Base-by-base conservation (phyloP, 1,284 basidiomycete genomes). In the Phellopilus nigrolimitatus region DNA sequence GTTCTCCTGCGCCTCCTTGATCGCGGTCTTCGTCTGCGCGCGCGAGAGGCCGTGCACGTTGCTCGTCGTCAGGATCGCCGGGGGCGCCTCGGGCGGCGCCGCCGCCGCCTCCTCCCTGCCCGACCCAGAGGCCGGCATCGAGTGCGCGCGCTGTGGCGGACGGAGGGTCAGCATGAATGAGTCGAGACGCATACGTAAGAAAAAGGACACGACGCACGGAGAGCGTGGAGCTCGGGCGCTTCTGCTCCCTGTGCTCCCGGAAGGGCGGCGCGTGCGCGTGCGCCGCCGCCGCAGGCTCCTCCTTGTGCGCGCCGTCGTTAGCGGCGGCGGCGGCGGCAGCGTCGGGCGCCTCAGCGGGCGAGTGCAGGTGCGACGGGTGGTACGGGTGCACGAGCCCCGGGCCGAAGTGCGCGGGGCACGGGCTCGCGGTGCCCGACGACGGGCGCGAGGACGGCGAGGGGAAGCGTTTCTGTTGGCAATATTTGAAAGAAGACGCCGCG, bases 391-490 rank as follows among this genome's bases (percentile, higher is more conserved):
- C 46, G 27, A 55, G 45, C 2, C 54, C 54, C 3, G 49, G 49
- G 2, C 61, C 64, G 48, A 63, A 61, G 3, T 66, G 63, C 44
- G 65, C 60, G 10, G 69, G 52, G n/a, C n/a, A n/a, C n/a, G n/a
- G n/a, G 42, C 69, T 74, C 3, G 73, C 67, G 2, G 71, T 70
- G 8, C 73, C 73, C 4, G 58, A 60, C 7, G 54, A 67, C 13
- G 72, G 67, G 34, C 66, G 67, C n/a, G 71, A 70, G 25, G 62
- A 58, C 1, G 68, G 62, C 3, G 42, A 27, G 1, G 49, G 38
- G 8, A 69, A 63, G 22, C 74, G 71, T 72, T 75, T 76, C 71
- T 75, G 49, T 41, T 41, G 38, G 7, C n/a, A n/a, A n/a, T n/a
- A n/a, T n/a, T n/a, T n/a, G n/a, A n/a, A n/a, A n/a, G n/a, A n/a